Conservation (phyloP, 2,329 filamentous ascomycete species). For the Beauveria rudraprayagi region DNA sequence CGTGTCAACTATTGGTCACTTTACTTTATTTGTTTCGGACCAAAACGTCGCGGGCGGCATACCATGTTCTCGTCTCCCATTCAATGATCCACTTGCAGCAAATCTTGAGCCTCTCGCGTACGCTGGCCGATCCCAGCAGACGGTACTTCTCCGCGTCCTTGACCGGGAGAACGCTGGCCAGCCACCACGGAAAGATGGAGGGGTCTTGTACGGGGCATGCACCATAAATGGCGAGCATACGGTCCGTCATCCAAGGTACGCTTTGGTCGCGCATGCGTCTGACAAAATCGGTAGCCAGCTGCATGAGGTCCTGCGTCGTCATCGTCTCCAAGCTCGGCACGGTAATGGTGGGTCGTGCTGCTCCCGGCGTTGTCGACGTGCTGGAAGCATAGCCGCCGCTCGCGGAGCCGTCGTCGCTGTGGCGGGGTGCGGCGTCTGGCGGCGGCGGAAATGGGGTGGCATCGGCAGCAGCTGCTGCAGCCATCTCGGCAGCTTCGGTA, state of each 20-base stretch:
- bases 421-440: not conserved
- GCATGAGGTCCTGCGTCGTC: conserved; percentile 64
- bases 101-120: conserved; percentile 75
- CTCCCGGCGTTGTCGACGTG: not conserved
- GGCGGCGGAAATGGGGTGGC: not conserved
- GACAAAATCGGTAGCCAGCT: conserved; percentile 59
- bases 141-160: conserved; percentile 72
- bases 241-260: conserved; percentile 65
- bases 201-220: conserved; percentile 64
- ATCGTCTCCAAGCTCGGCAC: conserved; percentile 30
- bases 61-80: conserved; percentile 65
- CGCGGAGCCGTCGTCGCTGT: not conserved
- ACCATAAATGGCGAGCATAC: conserved; percentile 67
- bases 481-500: conserved; percentile 58
- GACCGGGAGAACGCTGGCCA: conserved; percentile 73
- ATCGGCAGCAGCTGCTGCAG: conserved; percentile 7
- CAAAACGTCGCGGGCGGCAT: conserved; percentile 28
- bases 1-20: not conserved
- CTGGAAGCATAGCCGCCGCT: not conserved
- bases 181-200: conserved; percentile 80
- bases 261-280: conserved; percentile 58
- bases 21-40: not conserved
- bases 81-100: conserved; percentile 70
- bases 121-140: conserved; percentile 64
- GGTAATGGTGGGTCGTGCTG: not conserved